Conservation (phyloP, 192 early-diverging fungal species). For the Coemansia sp. region DNA sequence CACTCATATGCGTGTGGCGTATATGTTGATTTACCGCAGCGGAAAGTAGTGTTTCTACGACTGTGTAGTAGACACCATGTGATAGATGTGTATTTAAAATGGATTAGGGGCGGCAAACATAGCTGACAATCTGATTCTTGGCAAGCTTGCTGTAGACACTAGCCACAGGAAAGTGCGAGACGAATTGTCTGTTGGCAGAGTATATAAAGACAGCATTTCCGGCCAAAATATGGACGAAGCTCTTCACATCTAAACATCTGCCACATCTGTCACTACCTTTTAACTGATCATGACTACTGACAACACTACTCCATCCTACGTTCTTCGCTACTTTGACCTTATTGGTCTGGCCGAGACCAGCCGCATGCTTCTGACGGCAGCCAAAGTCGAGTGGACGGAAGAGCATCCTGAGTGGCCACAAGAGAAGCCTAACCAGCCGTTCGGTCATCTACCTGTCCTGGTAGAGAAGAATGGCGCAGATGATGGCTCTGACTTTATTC, state of each 20-base stretch:
- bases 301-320: constrained; percentile 20
- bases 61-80: neutral
- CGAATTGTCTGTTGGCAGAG: neutral
- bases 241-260: neutral
- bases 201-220: neutral
- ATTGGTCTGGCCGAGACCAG: constrained; percentile 28
- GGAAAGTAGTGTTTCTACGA: neutral
- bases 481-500: constrained; percentile 30
- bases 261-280: too few relatives aligned
- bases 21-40: neutral
- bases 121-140: neutral
- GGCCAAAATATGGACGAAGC: neutral
- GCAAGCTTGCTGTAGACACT: neutral
- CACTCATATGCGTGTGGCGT: neutral
- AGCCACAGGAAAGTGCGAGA: neutral
- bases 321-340: constrained; percentile 40
- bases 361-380: constrained; percentile 51
- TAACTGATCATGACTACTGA: neutral
- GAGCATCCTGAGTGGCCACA: constrained; percentile 56
- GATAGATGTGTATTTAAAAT: neutral
- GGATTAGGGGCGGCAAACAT: neutral
- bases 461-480: constrained; percentile 46
- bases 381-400: constrained; percentile 42
- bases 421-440: constrained; percentile 56
- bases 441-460: constrained; percentile 58